Base-by-base conservation (phyloP, 106 monocot species). In the Dendrobium catenatum region DNA sequence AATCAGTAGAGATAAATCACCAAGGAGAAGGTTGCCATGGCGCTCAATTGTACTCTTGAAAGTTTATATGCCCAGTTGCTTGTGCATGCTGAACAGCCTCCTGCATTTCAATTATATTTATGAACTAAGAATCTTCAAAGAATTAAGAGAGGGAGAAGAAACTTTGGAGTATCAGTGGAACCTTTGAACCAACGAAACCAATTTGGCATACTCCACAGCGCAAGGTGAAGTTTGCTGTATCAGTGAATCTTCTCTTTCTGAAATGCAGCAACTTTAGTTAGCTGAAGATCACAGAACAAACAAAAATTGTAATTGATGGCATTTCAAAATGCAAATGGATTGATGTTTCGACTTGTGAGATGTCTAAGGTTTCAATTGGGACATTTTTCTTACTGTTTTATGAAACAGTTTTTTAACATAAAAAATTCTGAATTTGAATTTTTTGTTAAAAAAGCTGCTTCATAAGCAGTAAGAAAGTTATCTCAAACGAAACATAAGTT, bases 51-150 rank as follows among this genome's bases (percentile, higher is more conserved):
- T 91, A 99, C 86, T 99, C 99, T 79, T 99, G 95, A 76, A 99
- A 99, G 75, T 99, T 99, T 16, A 93, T 86, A 85, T 99, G 99
- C 4, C 99, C 99, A 0, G 99, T 99, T 15, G 90, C 88, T 86
- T 89, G 88, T 44, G 99, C 95, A 93, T 99, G 99, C 51, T 93
- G 95, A 26, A 91, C 86, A 61, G 99, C 99, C 78, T 95, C 99
- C 99, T 95, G 82, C 72, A 85, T 42, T 41, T 80, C 54, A 44
- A 43, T 75, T 31, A 51, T 75, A 13, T 41, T 76, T 48, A 33
- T 20, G 6, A 41, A 74, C 4, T 43, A 74, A 42, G 6, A 10
- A n/a, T 47, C 18, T 44, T 22, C 56, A 15, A 4, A 66, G 19
- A 46, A 26, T 43, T 19, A 20, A 79, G 43, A 56, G 41, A 1